A percentile compares a stretch with the other conserved stretches of the same genome.
Conservation (phyloP, 495 filamentous ascomycete genomes). For the Aeminium ludgeri region DNA sequence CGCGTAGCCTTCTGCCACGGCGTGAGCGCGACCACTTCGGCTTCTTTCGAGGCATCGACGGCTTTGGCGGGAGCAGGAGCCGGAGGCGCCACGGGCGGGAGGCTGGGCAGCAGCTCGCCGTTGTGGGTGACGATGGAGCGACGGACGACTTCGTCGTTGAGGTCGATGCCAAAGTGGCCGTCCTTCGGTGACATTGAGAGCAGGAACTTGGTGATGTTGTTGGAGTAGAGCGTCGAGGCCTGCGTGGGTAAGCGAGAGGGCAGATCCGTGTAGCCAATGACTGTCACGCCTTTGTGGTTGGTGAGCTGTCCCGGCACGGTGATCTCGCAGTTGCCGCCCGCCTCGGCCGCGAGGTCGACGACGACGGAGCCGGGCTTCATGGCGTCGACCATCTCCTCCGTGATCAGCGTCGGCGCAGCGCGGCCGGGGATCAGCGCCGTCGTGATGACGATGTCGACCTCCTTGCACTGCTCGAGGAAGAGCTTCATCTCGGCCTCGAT, state of each 20-base stretch:
- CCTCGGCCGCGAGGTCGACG: constrained; percentile 67
- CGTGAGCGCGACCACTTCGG: constrained; percentile 44
- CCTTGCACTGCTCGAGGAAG: constrained; percentile 61
- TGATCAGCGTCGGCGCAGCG: constrained; percentile 62
- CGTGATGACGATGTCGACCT: constrained; percentile 78
- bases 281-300: constrained; percentile 54
- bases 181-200: constrained; percentile 60
- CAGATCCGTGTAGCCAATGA: constrained; percentile 72
- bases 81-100: constrained; percentile 54
- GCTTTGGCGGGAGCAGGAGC: constrained; percentile 35
- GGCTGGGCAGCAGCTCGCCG: constrained; percentile 53
- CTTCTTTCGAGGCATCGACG: constrained; percentile 30
- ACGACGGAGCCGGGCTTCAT: constrained; percentile 74
- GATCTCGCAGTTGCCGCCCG: constrained; percentile 63
- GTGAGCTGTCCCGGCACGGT: constrained; percentile 51
- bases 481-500: constrained; percentile 77
- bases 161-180: constrained; percentile 54
- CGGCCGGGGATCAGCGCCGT: constrained; percentile 66
- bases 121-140: constrained; percentile 61
- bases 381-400: constrained; percentile 46
- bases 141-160: constrained; percentile 64
- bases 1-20: constrained; percentile 61
- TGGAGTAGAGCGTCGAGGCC: constrained; percentile 66
- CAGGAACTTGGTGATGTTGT: constrained; percentile 72
- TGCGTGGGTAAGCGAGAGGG: constrained; percentile 67